Conservation (phyloP, 805 yeast species). For the Hanseniaspora hatyaiensis region DNA sequence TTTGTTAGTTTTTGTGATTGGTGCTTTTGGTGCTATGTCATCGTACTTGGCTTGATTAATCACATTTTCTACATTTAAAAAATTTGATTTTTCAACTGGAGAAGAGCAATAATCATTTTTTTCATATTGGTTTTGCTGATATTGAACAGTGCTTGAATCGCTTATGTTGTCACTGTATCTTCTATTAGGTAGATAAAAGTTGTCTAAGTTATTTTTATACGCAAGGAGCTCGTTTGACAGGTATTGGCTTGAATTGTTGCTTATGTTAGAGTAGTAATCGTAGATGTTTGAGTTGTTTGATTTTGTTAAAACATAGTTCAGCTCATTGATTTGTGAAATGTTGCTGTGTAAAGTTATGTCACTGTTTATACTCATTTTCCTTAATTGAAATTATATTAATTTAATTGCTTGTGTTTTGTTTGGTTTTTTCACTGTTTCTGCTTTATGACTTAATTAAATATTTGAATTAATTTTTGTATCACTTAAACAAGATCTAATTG, state of each 20-base stretch:
- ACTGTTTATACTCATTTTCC: conserved; percentile 7
- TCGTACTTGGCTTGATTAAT: no score
- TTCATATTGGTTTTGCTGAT: background rate
- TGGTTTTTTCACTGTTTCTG: no score
- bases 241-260: background rate
- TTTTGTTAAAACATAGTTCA: background rate
- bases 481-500: no score
- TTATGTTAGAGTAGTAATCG: conserved; percentile 3
- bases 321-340: conserved; percentile 11
- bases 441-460: no score
- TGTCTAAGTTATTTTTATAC: background rate
- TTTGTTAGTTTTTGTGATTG: conserved; percentile 35
- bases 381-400: no score
- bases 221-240: conserved; percentile 1
- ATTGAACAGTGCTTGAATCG: background rate
- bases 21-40: background rate
- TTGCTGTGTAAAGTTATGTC: conserved; percentile 9
- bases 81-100: background rate
- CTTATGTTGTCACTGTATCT: conserved; percentile 5
- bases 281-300: background rate
- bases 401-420: no score
- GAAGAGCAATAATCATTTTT: no score
- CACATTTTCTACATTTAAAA: background rate
- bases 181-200: background rate
- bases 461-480: no score